Base-by-base conservation (phyloP, 2,329 filamentous ascomycete species). In the Botrytis galanthina region DNA sequence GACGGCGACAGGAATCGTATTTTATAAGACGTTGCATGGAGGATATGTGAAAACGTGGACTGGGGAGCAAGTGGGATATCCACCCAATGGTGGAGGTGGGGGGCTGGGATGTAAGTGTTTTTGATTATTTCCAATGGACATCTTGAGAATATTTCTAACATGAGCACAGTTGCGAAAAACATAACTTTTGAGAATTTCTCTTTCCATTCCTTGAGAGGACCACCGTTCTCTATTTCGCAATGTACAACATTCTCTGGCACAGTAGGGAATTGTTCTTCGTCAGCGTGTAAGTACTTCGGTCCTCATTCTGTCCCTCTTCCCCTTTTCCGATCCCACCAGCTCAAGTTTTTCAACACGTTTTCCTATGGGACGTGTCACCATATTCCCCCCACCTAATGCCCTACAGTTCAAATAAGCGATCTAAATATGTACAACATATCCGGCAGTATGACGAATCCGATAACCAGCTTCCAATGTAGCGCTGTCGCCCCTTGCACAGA, bases 1-100 rank as follows among this genome's bases (percentile, higher is more conserved):
- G 12, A 66, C 61, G 6, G 46, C 48, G 10, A 39, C 35, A 20
- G n/a, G 32, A n/a, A 67, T 67, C 9, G 35, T 54, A 16, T 72
- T 72, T 42, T 72, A 72, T 32, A 67, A 67, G 61, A 72, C 70
- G 8, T 67, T 72, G 44, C 70, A 72, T 59, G 61, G 69, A 63
- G 69, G 57, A 16, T 87, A 88, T 75, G 79, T 89, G 73, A 90
- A 90, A 81, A 89, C 87, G 0, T 90, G 88, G 88, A 87, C 86
- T 0, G 87, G 86, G 29, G 80, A 85, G 12, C 83, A 83, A 60
- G 82, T 83, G 44, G 85, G 86, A 29, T 86, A 84, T 71, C 86
- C 86, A 3, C 87, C 87, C 1, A 90, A 90, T 76, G 87, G 88
- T 37, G 88, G 87, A 3, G 87, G 87, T 18, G 88, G 86, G 20